These are phyloP conservation scores for Phytophthora constricta DNA, from an alignment of 352 stramenopile genomes.

Conservation along the genomic window DNA sequence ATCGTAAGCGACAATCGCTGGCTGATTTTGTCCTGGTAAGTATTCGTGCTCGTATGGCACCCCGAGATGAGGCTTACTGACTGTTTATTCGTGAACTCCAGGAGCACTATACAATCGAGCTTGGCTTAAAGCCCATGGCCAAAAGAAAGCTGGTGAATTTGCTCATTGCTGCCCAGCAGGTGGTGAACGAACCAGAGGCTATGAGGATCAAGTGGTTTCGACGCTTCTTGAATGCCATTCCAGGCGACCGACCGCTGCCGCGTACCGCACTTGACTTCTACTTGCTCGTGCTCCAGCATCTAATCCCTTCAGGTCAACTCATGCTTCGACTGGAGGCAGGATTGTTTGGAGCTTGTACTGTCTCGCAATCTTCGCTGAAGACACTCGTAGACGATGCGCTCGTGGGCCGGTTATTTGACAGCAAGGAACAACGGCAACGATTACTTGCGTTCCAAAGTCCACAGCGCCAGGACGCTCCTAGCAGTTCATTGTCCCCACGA, in stretches of 20 bases:
- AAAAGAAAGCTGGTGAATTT: constrained; percentile 63
- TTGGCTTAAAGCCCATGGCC: constrained; percentile 67
- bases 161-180: constrained; percentile 50
- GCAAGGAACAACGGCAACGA: constrained; percentile 54
- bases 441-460: constrained; percentile 42
- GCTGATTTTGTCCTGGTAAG: constrained; percentile 53
- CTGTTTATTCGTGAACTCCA: constrained; percentile 9
- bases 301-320: constrained; percentile 54
- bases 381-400: constrained; percentile 56
- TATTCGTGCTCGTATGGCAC: no score
- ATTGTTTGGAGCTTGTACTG: constrained; percentile 48
- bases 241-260: constrained; percentile 40
- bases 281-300: constrained; percentile 48
- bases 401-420: constrained; percentile 52
- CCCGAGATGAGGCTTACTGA: no score
- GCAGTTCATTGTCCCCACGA: no score
- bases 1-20: constrained; percentile 49
- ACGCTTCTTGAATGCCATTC: constrained; percentile 53
- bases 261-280: constrained; percentile 66
- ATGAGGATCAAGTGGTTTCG: constrained; percentile 74
- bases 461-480: constrained; percentile 14
- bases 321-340: constrained; percentile 53
- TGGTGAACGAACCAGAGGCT: constrained; percentile 49
- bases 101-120: constrained; percentile 66
- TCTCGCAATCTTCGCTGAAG: constrained; percentile 47